phyloP scores from a whole-genome alignment of 1,284 basidiomycete genomes.

The Ganoderma lingzhi region DNA sequence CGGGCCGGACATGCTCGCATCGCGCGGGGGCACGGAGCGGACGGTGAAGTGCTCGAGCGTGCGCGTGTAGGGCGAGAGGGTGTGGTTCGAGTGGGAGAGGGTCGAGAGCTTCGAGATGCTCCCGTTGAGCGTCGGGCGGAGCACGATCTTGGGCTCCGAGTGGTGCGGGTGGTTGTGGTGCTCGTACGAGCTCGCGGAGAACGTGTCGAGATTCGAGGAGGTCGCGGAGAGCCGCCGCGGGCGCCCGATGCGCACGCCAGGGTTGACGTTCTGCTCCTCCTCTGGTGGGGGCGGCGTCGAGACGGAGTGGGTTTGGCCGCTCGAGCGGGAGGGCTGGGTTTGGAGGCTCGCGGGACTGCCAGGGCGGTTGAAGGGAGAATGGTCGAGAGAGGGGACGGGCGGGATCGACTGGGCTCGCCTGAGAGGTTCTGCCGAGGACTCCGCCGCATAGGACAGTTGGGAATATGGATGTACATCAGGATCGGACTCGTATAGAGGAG shows the following conservation, averaged over 20 bases:
- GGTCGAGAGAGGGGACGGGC: slow-evolving; percentile 42
- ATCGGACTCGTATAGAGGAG: slow-evolving; percentile 33
- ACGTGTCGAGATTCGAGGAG: slow-evolving; percentile 49
- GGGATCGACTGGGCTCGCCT: slow-evolving; percentile 41
- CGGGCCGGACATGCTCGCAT: slow-evolving; percentile 40
- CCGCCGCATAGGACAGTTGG: slow-evolving; percentile 24
- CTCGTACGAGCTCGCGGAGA: slow-evolving; percentile 51
- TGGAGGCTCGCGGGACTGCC: slow-evolving; percentile 42
- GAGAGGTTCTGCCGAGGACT: slow-evolving; percentile 30
- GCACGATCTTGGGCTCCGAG: slow-evolving; percentile 66
- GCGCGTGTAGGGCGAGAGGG: slow-evolving; percentile 89
- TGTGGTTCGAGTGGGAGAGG: slow-evolving; percentile 88
- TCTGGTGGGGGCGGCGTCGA: slow-evolving; percentile 42
- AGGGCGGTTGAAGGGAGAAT: slow-evolving; percentile 38
- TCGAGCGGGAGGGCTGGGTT: slow-evolving; percentile 42
- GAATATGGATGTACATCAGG: slow-evolving; percentile 26
- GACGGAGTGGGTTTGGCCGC: slow-evolving; percentile 42
- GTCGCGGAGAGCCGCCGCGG: slow-evolving; percentile 42
- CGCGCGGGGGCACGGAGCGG: slow-evolving; percentile 78
- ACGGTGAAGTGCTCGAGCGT: slow-evolving; percentile 91
- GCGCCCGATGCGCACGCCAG: slow-evolving; percentile 38
- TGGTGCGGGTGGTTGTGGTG: slow-evolving; percentile 37
- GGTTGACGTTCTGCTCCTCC: slow-evolving; percentile 36
- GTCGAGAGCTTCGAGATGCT: slow-evolving; percentile 86
- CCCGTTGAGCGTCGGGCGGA: slow-evolving; percentile 75